Conservation (phyloP, 2,329 filamentous ascomycete genomes). For the Colletotrichum aenigma region DNA sequence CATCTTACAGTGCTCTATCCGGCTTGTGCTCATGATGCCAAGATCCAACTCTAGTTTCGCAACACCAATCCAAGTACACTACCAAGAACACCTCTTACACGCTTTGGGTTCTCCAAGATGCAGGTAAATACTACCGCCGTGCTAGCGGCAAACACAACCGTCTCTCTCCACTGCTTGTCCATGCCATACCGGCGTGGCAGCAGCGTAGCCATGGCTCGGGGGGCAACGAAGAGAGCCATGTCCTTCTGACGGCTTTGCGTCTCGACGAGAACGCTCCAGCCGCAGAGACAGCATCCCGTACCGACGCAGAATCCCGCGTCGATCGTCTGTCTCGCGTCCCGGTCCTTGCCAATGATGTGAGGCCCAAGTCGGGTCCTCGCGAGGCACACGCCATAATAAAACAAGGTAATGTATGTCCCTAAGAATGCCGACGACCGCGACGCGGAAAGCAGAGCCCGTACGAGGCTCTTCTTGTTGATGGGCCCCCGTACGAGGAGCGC, state of each 20-base stretch:
- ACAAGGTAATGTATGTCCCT: constrained; percentile 76
- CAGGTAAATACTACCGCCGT: constrained; percentile 74
- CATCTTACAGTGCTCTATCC: neutral
- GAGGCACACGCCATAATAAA: constrained; percentile 87
- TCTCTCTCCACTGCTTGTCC: constrained; percentile 71
- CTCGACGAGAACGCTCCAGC: constrained; percentile 82
- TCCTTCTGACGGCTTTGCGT: constrained; percentile 69
- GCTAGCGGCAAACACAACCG: constrained; percentile 67
- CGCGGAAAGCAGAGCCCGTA: constrained; percentile 61
- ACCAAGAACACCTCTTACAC: constrained; percentile 73
- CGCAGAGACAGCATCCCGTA: constrained; percentile 75
- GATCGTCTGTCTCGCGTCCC: constrained; percentile 51
- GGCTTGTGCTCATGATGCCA: neutral
- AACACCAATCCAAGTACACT: constrained; percentile 59
- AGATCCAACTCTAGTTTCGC: constrained; percentile 28
- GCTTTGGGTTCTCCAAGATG: constrained; percentile 62
- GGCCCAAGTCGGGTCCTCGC: constrained; percentile 77
- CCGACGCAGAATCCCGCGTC: constrained; percentile 72
- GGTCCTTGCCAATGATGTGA: constrained; percentile 61
- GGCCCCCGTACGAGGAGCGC: constrained; percentile 59
- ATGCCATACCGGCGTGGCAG: constrained; percentile 71
- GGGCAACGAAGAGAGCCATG: constrained; percentile 80
- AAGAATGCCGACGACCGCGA: constrained; percentile 78
- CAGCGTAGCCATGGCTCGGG: constrained; percentile 75
- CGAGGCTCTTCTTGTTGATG: constrained; percentile 48